These are phyloP conservation scores for Psilocybe cubensis DNA, from an alignment of 768 basidiomycete genomes.

Conservation along the genomic window DNA sequence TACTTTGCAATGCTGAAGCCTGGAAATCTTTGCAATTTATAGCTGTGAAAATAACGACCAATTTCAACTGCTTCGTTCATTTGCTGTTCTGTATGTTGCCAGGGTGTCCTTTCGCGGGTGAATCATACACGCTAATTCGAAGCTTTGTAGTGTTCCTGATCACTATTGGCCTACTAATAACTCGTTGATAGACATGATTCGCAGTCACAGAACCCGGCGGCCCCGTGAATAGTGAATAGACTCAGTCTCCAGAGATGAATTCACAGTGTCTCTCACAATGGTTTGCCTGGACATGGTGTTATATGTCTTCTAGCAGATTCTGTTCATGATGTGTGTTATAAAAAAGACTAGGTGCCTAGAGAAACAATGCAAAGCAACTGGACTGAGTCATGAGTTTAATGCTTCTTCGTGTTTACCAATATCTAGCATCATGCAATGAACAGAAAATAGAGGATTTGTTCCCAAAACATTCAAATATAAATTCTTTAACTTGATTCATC, in stretches of 20 bases:
- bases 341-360: too few species aligned
- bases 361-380: too few species aligned
- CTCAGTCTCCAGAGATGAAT: too few species aligned
- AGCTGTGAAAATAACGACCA: neutral
- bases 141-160: neutral
- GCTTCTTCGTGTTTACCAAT: too few species aligned
- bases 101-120: neutral
- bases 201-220: neutral
- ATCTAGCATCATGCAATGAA: too few species aligned
- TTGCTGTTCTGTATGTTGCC: neutral
- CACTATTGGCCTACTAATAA: neutral
- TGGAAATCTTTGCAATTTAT: neutral
- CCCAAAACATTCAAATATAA: too few species aligned
- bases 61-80: neutral
- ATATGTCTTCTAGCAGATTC: neutral
- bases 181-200: neutral
- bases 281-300: neutral
- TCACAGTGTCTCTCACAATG: neutral
- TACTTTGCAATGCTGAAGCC: neutral
- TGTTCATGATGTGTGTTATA: too few species aligned
- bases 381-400: too few species aligned
- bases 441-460: too few species aligned
- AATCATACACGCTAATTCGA: neutral
- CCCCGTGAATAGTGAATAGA: neutral
- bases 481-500: too few species aligned